These are phyloP conservation scores for Lactarius trivialis DNA, from an alignment of 768 basidiomycete species.

Conservation along the genomic window DNA sequence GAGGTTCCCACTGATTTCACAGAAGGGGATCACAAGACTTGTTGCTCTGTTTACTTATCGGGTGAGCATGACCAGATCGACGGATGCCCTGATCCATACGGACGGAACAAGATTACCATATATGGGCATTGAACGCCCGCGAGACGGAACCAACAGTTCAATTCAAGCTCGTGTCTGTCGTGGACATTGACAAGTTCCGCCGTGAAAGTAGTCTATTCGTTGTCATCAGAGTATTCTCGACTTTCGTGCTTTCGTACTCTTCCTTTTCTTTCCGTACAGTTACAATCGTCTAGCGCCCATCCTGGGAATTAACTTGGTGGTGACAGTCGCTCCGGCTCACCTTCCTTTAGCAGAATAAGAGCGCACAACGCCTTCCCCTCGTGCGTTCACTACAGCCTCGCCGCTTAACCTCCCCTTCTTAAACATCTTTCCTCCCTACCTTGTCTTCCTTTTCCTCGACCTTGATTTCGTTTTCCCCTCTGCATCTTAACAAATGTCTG, in stretches of 20 bases:
- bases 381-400: slow-evolving; percentile 5
- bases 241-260: neutral
- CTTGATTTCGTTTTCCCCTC: neutral
- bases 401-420: slow-evolving; percentile 21
- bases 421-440: neutral
- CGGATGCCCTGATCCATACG: slow-evolving; percentile 7
- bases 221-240: neutral
- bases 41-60: neutral
- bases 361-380: slow-evolving; percentile 18
- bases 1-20: slow-evolving; percentile 3
- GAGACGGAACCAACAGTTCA: neutral
- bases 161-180: neutral
- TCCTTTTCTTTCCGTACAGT: neutral
- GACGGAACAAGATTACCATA: neutral
- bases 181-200: neutral
- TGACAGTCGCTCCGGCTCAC: slow-evolving; percentile 8
- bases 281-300: slow-evolving; percentile 10
- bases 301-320: slow-evolving; percentile 18
- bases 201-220: neutral
- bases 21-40: slow-evolving; percentile 6
- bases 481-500: slow-evolving; percentile 2
- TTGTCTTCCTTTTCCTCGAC: slow-evolving; percentile 5
- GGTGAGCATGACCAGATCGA: slow-evolving; percentile 8
- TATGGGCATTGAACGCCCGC: neutral
- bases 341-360: slow-evolving; percentile 19